Base-by-base conservation (phyloP, 768 basidiomycete genomes). In the Tulasnella sp. region DNA sequence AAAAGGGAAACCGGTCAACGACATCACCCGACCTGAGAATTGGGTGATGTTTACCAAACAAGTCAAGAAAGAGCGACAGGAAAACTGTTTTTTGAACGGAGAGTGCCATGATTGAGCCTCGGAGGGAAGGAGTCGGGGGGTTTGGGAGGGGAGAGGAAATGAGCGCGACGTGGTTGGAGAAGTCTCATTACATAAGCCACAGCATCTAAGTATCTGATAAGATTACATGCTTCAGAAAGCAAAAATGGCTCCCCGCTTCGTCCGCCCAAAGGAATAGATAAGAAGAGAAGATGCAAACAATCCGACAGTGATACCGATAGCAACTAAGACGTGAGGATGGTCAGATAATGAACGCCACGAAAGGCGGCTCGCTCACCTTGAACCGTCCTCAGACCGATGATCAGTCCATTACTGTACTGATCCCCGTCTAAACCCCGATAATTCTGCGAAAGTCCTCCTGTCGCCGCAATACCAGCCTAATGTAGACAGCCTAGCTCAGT, bases 271-370 rank as follows among this genome's bases (percentile, higher is more conserved):
- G 76, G 89, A 90, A 77, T 94, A 95, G 17, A 95, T 90, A 52
- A 95, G 79, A 12, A 91, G 88, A 77, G 92, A 91, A 75, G 91
- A 92, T 85, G 90, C 91, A 81, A 94, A 94, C 59, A 95, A 79
- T 19, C 93, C 92, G 66, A 94, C 91, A 0, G 92, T 94, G 76
- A 95, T 94, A 35, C 93, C 93, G 72, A 94, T 92, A 0, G 91
- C 90, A 64, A 94, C 92, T 72, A 52, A 41, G 44, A 22, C 19
- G 1, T 29, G 71, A 47, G 26, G 14, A 65, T 12, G 17, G 59
- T 44, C 36, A 32, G 26, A 44, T 16, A 19, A 36, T 16, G 40
- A 35, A 32, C 9, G 62, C 9, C 32, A 32, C 22, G n/a, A 19
- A 59, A 32, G 52, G 26, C 26, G 3, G 11, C 26, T 19, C 11